These are phyloP conservation scores for Solanum hybrid DNA, from an alignment of 305 asterid genomes.

Conservation along the genomic window DNA sequence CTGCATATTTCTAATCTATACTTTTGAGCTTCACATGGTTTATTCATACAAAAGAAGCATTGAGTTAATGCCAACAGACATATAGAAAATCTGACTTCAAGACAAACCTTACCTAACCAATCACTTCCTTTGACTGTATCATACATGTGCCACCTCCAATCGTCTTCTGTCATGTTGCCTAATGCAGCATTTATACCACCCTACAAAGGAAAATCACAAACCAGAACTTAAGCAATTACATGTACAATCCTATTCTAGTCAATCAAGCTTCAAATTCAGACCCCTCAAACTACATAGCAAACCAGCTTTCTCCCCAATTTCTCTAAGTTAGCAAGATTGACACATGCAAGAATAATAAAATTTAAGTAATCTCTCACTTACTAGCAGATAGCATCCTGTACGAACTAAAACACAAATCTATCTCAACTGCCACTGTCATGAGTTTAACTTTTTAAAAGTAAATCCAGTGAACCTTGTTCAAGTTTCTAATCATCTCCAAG, in stretches of 20 bases:
- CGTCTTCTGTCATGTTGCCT: conserved; percentile 97
- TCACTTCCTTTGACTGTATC: conserved; percentile 98
- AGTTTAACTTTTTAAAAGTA: not conserved
- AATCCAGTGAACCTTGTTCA: conserved; percentile 2
- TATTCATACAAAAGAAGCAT: not conserved
- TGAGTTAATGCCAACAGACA: not conserved
- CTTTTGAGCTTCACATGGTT: not conserved
- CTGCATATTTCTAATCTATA: not conserved
- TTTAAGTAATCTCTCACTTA: not conserved
- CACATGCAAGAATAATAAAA: not conserved
- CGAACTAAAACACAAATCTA: not conserved
- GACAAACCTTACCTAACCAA: conserved; percentile 70
- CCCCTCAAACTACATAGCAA: not conserved
- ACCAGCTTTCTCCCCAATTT: not conserved
- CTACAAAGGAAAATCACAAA: conserved; percentile 26
- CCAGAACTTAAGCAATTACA: not conserved
- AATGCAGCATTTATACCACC: conserved; percentile 98
- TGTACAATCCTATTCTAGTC: not conserved
- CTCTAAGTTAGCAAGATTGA: not conserved
- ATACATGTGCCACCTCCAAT: conserved; percentile 99
- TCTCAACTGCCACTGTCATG: not conserved
- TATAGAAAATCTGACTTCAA: not conserved
- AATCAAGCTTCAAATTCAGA: not conserved
- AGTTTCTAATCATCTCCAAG: not conserved
- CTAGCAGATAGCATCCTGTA: not conserved